These are phyloP conservation scores for Coleophoma cylindrospora DNA, from an alignment of 2,329 filamentous ascomycete species.

Conservation along the genomic window DNA sequence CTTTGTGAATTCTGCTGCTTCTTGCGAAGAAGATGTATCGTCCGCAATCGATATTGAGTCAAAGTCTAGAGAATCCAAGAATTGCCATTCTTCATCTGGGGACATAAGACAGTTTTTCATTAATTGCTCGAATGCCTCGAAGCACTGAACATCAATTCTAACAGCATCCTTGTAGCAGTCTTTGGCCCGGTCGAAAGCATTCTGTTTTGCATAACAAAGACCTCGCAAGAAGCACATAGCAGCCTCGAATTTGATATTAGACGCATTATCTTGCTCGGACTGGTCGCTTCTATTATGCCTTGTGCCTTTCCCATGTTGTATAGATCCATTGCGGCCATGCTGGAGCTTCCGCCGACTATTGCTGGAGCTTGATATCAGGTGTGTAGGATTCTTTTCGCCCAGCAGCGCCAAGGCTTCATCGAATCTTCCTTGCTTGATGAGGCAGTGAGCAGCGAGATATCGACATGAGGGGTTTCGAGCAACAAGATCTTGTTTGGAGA, in stretches of 20 bases:
- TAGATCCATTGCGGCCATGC: constrained; percentile 49
- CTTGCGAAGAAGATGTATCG: constrained; percentile 66
- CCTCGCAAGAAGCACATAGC: constrained; percentile 96
- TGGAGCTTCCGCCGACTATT: constrained; percentile 67
- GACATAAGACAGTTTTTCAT: constrained; percentile 94
- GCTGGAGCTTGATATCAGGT: constrained; percentile 67
- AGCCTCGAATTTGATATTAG: constrained; percentile 82
- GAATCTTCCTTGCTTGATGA: constrained; percentile 86
- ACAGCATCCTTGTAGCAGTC: constrained; percentile 98
- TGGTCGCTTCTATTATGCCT: constrained; percentile 22
- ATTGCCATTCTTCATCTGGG: constrained; percentile 66
- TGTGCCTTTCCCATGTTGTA: constrained; percentile 39
- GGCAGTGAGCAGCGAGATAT: constrained; percentile 90
- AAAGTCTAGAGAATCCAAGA: constrained; percentile 76
- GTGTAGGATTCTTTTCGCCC: constrained; percentile 89
- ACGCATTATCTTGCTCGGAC: constrained; percentile 55
- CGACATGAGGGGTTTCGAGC: constrained; percentile 78
- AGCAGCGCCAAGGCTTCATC: constrained; percentile 83
- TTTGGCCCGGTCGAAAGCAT: constrained; percentile 93
- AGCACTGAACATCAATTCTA: constrained; percentile 94
- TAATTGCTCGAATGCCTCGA: constrained; percentile 95
- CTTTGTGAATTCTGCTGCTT: constrained; percentile 89
- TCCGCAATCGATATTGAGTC: constrained; percentile 67
- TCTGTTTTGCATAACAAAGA: constrained; percentile 93
- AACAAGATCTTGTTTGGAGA: constrained; percentile 79